Percentiles rank a stretch among this genome's conserved stretches.
phyloP scores from a whole-genome alignment of 129 eudicot species.

The Ambrosia trifida region DNA sequence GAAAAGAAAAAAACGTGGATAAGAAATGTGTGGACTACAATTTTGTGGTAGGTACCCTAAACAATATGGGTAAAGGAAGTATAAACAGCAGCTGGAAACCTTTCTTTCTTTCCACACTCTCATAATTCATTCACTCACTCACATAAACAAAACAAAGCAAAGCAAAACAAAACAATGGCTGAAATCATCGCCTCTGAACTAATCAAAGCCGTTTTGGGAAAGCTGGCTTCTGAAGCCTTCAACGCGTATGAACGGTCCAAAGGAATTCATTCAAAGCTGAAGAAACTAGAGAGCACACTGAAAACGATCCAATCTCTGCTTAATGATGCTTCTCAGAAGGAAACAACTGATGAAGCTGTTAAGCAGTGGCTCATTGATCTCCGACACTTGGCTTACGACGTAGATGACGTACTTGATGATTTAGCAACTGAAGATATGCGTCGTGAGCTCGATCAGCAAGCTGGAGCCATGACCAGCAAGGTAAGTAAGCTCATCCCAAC shows the following conservation, averaged over 20 bases:
- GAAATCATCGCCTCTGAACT: neutral
- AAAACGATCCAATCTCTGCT: conserved; percentile 32
- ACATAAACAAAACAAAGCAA: no score
- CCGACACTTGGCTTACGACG: conserved; percentile 8
- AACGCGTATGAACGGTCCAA: conserved; percentile 23
- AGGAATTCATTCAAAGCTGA: neutral
- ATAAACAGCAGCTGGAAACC: no score
- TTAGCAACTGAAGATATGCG: neutral
- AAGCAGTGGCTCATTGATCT: neutral
- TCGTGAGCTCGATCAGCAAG: neutral
- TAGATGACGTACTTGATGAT: conserved; percentile 9
- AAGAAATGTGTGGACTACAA: no score
- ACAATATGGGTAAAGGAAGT: no score
- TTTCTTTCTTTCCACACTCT: no score
- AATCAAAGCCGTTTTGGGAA: conserved; percentile 25
- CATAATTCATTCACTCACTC: no score
- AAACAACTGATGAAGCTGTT: conserved; percentile 22
- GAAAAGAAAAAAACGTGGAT: no score
- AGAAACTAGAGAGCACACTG: conserved; percentile 18
- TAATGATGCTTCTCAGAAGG: conserved; percentile 50
- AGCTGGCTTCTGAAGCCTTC: conserved; percentile 30
- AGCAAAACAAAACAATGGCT: conserved; percentile 9
- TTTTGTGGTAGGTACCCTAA: no score
- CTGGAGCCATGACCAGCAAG: neutral
- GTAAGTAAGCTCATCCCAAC: conserved; percentile 8